Conservation (phyloP, 1,284 basidiomycete genomes). For the Pseudozyma thailandica region DNA sequence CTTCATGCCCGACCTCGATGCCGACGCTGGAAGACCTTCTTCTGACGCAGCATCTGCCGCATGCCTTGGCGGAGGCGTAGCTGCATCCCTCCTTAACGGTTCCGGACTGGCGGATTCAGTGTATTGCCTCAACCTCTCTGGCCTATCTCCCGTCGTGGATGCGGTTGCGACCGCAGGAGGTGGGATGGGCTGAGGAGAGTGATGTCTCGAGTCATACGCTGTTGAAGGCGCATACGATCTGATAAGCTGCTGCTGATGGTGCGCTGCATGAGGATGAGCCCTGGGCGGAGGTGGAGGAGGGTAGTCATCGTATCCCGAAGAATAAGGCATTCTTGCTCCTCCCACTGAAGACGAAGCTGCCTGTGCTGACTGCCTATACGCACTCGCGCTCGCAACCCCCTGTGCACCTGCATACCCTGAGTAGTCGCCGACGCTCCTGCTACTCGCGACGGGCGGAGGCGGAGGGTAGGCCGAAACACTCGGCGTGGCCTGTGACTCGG, state of each 20-base stretch:
- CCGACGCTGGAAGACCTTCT: conserved; percentile 4
- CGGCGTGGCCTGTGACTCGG: conserved; percentile 43
- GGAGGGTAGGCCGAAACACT: conserved; percentile 19
- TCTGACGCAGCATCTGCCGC: conserved; percentile 12
- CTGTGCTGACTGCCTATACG: conserved; percentile 3
- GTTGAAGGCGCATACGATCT: conserved; percentile 18
- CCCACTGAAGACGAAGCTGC: neutral
- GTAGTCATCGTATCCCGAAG: conserved; percentile 28
- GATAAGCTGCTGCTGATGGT: conserved; percentile 6
- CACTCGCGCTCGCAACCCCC: neutral
- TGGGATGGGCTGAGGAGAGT: conserved; percentile 27
- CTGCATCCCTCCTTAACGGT: conserved; percentile 12
- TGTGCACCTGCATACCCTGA: neutral
- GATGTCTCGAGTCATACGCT: conserved; percentile 29
- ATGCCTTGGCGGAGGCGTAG: neutral
- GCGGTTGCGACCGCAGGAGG: conserved; percentile 8
- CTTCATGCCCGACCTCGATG: conserved; percentile 33
- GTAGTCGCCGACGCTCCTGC: neutral
- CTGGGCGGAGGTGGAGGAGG: conserved; percentile 31
- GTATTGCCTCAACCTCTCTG: conserved; percentile 45
- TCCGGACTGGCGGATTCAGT: conserved; percentile 43
- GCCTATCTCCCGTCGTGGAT: conserved; percentile 26
- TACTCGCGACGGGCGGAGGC: conserved; percentile 4
- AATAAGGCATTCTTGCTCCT: conserved; percentile 13
- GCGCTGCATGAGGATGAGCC: conserved; percentile 17